These are phyloP conservation scores for Lenwebbia sp. DNA, from an alignment of 345 rosid species.

Conservation along the genomic window DNA sequence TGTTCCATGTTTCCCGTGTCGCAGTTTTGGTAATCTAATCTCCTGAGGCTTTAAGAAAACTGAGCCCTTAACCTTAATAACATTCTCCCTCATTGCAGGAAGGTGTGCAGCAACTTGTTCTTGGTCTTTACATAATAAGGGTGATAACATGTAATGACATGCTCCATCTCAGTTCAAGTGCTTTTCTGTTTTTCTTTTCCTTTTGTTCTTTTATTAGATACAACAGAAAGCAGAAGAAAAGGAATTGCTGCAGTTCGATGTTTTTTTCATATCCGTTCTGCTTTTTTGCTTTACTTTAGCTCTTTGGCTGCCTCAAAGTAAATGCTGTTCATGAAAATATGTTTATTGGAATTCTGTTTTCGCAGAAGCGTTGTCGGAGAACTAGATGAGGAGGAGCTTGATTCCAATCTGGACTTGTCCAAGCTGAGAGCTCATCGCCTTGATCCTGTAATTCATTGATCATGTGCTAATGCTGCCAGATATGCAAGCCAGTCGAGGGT, in stretches of 20 bases:
- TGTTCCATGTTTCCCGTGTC: background rate
- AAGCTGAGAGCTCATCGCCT: conserved; percentile 87
- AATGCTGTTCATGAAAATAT: background rate
- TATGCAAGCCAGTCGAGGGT: background rate
- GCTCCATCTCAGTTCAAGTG: background rate
- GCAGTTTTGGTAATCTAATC: background rate
- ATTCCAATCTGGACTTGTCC: conserved; percentile 64
- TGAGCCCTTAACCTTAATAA: background rate
- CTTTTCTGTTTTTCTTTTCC: background rate
- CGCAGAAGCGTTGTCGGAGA: conserved; percentile 89
- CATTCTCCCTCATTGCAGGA: conserved; percentile 33
- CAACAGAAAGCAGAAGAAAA: background rate
- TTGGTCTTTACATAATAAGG: conserved; percentile 95
- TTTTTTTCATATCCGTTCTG: background rate
- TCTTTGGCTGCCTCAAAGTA: background rate
- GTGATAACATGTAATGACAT: conserved; percentile 69
- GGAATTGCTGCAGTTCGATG: background rate
- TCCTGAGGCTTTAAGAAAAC: background rate
- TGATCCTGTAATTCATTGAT: conserved; percentile 73
- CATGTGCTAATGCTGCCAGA: background rate
- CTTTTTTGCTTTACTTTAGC: background rate
- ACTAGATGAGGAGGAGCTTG: conserved; percentile 71
- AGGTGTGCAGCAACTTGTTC: conserved; percentile 86
- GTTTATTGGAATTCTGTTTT: background rate
- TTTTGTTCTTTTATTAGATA: background rate